Base-by-base conservation (phyloP, 164 flowering plant genomes). In the Vitis cinerea region DNA sequence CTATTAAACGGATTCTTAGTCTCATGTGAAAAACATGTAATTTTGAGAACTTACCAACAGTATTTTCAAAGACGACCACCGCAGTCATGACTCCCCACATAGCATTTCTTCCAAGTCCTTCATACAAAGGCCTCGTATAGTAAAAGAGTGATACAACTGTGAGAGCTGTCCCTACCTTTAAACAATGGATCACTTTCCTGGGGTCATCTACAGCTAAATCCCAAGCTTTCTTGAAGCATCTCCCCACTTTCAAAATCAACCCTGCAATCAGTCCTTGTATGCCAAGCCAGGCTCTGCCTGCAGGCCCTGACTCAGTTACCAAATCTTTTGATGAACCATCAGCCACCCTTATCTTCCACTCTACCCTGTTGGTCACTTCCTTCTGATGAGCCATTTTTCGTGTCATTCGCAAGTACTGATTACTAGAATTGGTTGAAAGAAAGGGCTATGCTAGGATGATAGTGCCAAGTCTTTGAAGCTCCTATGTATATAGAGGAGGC, bases 81-180 rank as follows among this genome's bases (percentile, higher is more conserved):
- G 90, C 93, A 1, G 97, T 92, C 93, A 92, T 83, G 55, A 90
- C 80, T 29, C 92, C 97, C 94, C 94, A 91, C 88, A 91, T 89
- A 57, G 92, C 87, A 74, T 81, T 91, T 51, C 89, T 88, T 73
- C 97, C 97, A 67, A 88, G 87, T 14, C 93, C 90, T 9, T 88
- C 79, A 70, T 90, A 88, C 72, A 90, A 74, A 62, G 95, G 93
- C 77, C 86, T 87, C 83, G 84, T 71, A 69, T 88, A 92, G 80
- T 92, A 92, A 69, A 92, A 84, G 17, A 87, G 71, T 19, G 95
- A 90, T 10, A 92, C 92, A 37, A 83, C 50, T 29, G 86, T 78
- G 29, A 92, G 90, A 63, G 95, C 88, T 44, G 84, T 17, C 23
- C 92, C 95, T 58, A 91, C 97, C 74, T 91, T 91, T 10, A 88